A percentile compares a stretch with the other conserved stretches of the same genome.
Evolutionary conservation across 2,329 filamentous ascomycete genomes (phyloP).

Genomic region (Mycosphaerella arachidis): DNA sequence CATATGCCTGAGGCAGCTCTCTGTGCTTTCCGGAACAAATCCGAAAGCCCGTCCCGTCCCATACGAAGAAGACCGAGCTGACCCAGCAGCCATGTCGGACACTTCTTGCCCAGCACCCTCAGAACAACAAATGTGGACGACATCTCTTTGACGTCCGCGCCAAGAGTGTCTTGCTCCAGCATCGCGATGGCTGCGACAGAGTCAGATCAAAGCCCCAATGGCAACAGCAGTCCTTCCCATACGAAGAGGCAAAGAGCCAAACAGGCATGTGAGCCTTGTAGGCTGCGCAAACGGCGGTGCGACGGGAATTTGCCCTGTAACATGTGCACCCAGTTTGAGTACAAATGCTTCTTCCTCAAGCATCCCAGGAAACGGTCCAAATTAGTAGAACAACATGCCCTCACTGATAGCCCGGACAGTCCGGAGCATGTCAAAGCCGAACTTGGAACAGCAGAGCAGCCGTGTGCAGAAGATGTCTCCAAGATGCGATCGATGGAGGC

Average conservation of each 20-base stretch:
- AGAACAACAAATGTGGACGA: neutral
- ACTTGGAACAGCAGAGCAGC: conserved; percentile 15
- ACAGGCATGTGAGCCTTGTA: conserved; percentile 44
- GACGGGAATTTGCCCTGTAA: conserved; percentile 51
- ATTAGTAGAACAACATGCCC: conserved; percentile 30
- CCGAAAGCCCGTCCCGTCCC: too few relatives aligned
- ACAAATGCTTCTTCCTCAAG: conserved; percentile 40
- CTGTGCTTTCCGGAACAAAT: too few relatives aligned
- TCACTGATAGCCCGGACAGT: conserved; percentile 17
- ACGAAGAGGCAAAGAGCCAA: conserved; percentile 33
- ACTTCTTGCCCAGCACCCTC: neutral
- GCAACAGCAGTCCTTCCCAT: conserved; percentile 7
- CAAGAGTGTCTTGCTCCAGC: neutral
- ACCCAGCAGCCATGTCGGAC: too few relatives aligned
- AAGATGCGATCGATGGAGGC: conserved; percentile 48
- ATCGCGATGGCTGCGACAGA: neutral
- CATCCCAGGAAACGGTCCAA: conserved; percentile 34
- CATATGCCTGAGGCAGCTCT: neutral
- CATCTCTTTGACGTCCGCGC: neutral
- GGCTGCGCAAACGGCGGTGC: conserved; percentile 55
- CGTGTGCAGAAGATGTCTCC: conserved; percentile 25
- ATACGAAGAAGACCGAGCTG: too few relatives aligned
- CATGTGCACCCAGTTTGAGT: conserved; percentile 52
- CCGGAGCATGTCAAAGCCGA: conserved; percentile 17
- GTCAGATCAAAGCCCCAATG: neutral